Evolutionary conservation across 257 asterid genomes (phyloP), one percentile per base, ranked within the genome.

Genomic region (Plectranthus barbatus): DNA sequence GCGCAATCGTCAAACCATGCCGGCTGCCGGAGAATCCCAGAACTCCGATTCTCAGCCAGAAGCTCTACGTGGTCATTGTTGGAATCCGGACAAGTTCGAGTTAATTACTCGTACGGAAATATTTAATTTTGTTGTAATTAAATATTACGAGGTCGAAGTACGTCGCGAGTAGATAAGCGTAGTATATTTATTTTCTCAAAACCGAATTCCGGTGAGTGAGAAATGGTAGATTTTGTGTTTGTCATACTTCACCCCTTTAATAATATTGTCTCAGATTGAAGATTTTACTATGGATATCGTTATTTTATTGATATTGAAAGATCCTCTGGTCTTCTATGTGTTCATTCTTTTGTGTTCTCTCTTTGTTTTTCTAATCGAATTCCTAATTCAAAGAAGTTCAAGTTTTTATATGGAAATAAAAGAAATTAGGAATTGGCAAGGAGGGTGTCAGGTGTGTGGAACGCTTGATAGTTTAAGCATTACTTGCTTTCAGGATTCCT

Each of bases 1-100:
- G 95, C 97, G 3, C 83, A 95, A 69, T 72, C 64, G 74, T 74
- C 78, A 77, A 65, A 11, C 48, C 31, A 87, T 87, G 95, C 74
- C 76, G 53, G 72, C 34, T 51, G 53, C 91, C 79, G 83, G 72
- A 44, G 29, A 36, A 0, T 60, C 78, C 79, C 6, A 71, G 50
- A 60, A 91, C 98, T 48, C 90, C 95, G 10, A 81, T 91, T 45
- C 67, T 91, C 3, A 80, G 90, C 11, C 95, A 79, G 34, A 83
- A 76, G 33, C 96, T 91, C 19, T 86, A 85, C 73, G 77, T 86
- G 0, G 53, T 91, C 69, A 61, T 91, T n/a, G n/a, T n/a, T n/a
- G n/a, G n/a, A n/a, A n/a, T n/a, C n/a, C n/a, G n/a, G n/a, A n/a
- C n/a, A n/a, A n/a, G n/a, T n/a, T n/a, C n/a, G n/a, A n/a, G n/a